Percentiles rank a stretch among this genome's conserved stretches.
Evolutionary conservation across 345 rosid genomes (phyloP).

Genomic region (Rhodamnia argentea): DNA sequence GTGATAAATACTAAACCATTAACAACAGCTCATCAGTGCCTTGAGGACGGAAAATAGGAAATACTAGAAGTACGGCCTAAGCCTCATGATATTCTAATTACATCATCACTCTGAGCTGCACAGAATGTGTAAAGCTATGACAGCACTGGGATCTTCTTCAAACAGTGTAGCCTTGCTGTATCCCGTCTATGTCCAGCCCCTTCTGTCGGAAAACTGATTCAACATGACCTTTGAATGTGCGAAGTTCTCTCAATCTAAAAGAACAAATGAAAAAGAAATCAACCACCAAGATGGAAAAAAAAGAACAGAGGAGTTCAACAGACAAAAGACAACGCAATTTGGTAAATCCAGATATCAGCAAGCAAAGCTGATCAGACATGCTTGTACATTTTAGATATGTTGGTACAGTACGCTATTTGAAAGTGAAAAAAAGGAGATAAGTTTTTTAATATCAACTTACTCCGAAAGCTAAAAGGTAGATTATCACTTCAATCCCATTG

Average conservation of each 20-base stretch:
- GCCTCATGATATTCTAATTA: neutral
- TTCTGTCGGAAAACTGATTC: constrained; percentile 91
- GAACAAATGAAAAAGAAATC: neutral
- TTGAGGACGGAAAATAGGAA: neutral
- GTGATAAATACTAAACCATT: neutral
- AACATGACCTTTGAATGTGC: constrained; percentile 88
- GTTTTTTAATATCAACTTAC: neutral
- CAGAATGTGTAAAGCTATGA: neutral
- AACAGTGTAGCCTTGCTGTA: constrained; percentile 92
- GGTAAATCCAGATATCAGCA: neutral
- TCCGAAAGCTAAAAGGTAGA: neutral
- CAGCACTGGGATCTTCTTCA: constrained; percentile 9
- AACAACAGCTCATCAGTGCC: neutral
- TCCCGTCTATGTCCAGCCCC: constrained; percentile 88
- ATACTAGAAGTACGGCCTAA: neutral
- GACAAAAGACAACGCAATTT: neutral
- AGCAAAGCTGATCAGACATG: neutral
- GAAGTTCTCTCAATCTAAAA: constrained; percentile 85
- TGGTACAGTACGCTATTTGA: neutral
- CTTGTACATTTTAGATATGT: neutral
- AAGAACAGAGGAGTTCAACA: neutral
- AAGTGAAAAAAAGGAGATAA: neutral
- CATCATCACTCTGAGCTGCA: neutral
- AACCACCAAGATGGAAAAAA: neutral
- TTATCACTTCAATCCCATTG: neutral